Percentiles rank a stretch among this genome's conserved stretches.
These are phyloP conservation scores for Candida succiphila DNA, from an alignment of 805 yeast genomes.

Conservation along the genomic window DNA sequence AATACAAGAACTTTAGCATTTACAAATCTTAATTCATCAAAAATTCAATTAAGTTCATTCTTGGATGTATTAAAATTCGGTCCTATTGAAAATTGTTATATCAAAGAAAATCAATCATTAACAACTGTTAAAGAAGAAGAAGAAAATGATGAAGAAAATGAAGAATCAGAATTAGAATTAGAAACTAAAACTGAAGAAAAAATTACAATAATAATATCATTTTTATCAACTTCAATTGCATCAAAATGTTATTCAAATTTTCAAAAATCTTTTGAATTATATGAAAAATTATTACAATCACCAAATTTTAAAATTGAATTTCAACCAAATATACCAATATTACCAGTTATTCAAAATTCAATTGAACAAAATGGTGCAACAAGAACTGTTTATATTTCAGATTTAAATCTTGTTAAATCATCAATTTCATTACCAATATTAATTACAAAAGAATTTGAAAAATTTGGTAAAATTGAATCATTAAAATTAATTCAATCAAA, in stretches of 20 bases:
- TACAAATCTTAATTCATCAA: constrained; percentile 8
- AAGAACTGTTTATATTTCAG: constrained; percentile 17
- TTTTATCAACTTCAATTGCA: constrained; percentile 14
- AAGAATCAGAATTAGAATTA: not conserved
- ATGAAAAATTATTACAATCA: constrained; percentile 24
- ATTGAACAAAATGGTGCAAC: constrained; percentile 22
- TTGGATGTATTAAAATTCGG: constrained; percentile 43
- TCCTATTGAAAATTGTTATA: constrained; percentile 47
- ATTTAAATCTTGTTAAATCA: constrained; percentile 14
- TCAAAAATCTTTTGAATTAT: constrained; percentile 5
- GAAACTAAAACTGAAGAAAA: not conserved
- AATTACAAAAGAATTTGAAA: constrained; percentile 22
- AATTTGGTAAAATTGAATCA: constrained; percentile 32
- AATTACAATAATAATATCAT: constrained; percentile 14
- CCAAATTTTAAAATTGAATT: constrained; percentile 25
- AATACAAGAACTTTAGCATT: constrained; percentile 14
- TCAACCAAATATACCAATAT: constrained; percentile 17
- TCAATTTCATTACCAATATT: constrained; percentile 13
- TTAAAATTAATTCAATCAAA: constrained; percentile 16
- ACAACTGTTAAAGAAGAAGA: not conserved
- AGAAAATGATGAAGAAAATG: not conserved
- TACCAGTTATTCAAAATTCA: constrained; percentile 14
- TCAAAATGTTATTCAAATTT: constrained; percentile 11
- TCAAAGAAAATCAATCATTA: not conserved
- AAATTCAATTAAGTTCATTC: constrained; percentile 11